Evolutionary conservation across 2,329 filamentous ascomycete species (phyloP).

Genomic region (Neurospora sp.): DNA sequence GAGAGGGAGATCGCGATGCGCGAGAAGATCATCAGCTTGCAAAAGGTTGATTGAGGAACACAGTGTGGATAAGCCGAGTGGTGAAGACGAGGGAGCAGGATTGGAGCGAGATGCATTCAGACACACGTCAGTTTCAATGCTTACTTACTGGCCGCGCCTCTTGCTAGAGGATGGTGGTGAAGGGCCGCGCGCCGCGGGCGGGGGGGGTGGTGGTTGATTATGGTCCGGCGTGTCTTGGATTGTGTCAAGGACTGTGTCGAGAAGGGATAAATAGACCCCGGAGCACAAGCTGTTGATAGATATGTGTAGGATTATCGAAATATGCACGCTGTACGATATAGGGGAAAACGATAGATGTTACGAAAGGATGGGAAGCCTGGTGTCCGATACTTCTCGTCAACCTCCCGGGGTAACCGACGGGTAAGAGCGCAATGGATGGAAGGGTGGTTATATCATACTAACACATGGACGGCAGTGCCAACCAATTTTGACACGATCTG

Average conservation of each 20-base stretch:
- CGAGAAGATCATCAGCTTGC: constrained; percentile 4
- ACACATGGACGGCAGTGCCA: not conserved
- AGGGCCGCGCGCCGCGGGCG: not conserved
- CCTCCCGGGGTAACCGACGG: not conserved
- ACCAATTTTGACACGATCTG: not conserved
- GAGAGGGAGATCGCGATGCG: constrained; percentile 17
- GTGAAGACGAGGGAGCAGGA: not conserved
- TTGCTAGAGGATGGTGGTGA: not conserved
- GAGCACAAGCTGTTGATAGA: not conserved
- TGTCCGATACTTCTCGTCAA: not conserved
- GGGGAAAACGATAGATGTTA: not conserved
- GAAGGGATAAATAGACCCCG: not conserved
- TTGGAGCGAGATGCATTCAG: not conserved
- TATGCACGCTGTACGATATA: not conserved
- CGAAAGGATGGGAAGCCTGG: not conserved
- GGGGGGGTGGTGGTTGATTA: not conserved
- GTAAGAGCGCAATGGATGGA: not conserved
- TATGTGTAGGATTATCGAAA: not conserved
- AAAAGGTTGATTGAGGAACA: not conserved
- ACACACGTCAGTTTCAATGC: not conserved
- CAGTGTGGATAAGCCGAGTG: not conserved
- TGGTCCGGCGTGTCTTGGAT: not conserved
- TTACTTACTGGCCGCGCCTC: not conserved
- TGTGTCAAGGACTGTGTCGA: not conserved
- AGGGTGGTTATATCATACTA: not conserved